Evolutionary conservation across 305 asterid genomes (phyloP).

Genomic region (Fraxinus xanthoxyloides): DNA sequence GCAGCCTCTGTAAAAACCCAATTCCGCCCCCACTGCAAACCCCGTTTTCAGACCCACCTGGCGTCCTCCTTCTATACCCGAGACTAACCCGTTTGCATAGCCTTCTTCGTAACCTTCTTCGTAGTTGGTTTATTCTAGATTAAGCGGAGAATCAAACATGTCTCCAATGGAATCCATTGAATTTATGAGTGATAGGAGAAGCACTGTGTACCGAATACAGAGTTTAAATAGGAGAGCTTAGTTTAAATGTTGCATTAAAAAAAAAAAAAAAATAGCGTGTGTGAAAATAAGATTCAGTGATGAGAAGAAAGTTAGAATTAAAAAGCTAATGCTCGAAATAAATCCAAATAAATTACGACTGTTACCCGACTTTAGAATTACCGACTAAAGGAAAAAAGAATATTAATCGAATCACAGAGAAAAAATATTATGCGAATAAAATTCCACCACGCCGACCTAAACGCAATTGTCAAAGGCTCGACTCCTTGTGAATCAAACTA

Average conservation of each 20-base stretch:
- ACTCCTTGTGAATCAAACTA: background rate
- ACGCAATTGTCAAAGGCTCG: background rate
- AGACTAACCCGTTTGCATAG: slow-evolving; percentile 51
- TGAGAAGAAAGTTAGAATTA: too few relatives aligned
- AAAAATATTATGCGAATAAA: background rate
- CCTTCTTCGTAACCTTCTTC: slow-evolving; percentile 71
- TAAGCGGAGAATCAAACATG: slow-evolving; percentile 57
- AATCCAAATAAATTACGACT: too few relatives aligned
- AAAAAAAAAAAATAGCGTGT: too few relatives aligned
- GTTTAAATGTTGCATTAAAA: too few relatives aligned
- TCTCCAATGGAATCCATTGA: slow-evolving; percentile 47
- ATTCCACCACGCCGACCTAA: background rate
- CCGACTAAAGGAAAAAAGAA: background rate
- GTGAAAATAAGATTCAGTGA: background rate
- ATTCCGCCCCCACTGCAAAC: slow-evolving; percentile 68
- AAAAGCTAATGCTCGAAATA: background rate
- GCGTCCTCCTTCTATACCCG: slow-evolving; percentile 74
- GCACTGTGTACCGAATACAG: background rate
- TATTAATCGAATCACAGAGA: background rate
- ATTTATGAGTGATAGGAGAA: background rate
- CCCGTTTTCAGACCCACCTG: slow-evolving; percentile 76
- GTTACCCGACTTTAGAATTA: too few relatives aligned
- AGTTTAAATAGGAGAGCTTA: too few relatives aligned
- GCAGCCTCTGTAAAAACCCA: slow-evolving; percentile 81
- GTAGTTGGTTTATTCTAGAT: slow-evolving; percentile 61